Conservation (phyloP, 2,329 filamentous ascomycete species). For the Graphilbum fragrans region DNA sequence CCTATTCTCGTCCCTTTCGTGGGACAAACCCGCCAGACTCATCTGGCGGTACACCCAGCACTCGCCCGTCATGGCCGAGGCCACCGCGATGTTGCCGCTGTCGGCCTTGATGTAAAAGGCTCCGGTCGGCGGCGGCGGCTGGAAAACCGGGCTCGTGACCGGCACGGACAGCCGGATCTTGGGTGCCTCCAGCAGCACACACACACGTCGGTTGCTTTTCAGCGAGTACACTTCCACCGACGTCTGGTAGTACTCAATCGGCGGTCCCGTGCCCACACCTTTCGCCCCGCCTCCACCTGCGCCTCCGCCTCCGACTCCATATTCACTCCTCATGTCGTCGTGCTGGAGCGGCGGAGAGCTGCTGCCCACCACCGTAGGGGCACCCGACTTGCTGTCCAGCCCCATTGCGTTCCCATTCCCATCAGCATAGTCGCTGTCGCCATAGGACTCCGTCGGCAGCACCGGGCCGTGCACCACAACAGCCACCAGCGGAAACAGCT, state of each 20-base stretch:
- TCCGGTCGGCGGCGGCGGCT: constrained; percentile 57
- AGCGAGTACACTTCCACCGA: constrained; percentile 83
- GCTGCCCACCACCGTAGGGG: neutral
- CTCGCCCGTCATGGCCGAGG: constrained; percentile 77
- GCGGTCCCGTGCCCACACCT: neutral
- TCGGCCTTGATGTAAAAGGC: constrained; percentile 64
- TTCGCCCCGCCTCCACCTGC: neutral
- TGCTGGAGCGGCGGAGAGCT: neutral
- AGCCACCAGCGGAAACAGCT: constrained; percentile 61
- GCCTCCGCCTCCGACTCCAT: neutral
- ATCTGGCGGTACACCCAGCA: constrained; percentile 62
- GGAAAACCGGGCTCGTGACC: constrained; percentile 50
- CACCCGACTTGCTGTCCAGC: neutral
- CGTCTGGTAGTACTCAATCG: constrained; percentile 62
- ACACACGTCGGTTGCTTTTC: constrained; percentile 57
- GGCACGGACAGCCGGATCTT: constrained; percentile 46
- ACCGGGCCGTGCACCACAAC: constrained; percentile 71
- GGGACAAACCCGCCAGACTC: constrained; percentile 14
- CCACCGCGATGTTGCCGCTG: constrained; percentile 57
- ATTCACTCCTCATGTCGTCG: neutral
- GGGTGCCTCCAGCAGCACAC: constrained; percentile 61
- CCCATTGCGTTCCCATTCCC: neutral
- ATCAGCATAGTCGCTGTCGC: neutral
- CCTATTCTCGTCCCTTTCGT: too few relatives aligned
- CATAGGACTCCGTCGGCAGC: constrained; percentile 18